phyloP scores from a whole-genome alignment of 768 basidiomycete species.

The Boletus sp. region DNA sequence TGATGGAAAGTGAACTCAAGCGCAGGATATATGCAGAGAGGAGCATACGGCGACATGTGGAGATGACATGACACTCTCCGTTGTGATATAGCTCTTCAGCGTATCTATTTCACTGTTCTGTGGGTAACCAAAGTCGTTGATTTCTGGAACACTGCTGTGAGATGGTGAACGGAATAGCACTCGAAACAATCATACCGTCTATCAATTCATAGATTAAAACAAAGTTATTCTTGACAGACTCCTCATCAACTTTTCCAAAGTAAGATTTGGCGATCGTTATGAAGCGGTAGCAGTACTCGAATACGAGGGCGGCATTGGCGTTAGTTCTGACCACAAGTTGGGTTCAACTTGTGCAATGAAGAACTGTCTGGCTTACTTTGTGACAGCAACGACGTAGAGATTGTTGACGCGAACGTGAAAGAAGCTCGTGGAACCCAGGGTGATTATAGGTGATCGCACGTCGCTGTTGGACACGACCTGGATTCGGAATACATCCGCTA shows the following conservation, averaged over 20 bases:
- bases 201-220: conserved; percentile 97
- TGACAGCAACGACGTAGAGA: conserved; percentile 92
- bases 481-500: conserved; percentile 97
- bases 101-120: conserved; percentile 99
- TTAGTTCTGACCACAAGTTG: conserved; percentile 64
- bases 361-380: conserved; percentile 63
- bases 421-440: conserved; percentile 96
- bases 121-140: conserved; percentile 98
- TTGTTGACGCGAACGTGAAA: conserved; percentile 97
- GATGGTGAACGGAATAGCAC: neutral
- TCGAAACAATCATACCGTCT: conserved; percentile 60
- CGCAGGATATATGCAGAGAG: neutral
- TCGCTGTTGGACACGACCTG: conserved; percentile 98
- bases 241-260: conserved; percentile 98
- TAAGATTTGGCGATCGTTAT: conserved; percentile 93
- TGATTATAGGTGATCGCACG: conserved; percentile 95
- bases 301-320: conserved; percentile 95
- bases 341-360: neutral
- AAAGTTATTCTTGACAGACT: conserved; percentile 98
- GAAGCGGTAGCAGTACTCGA: conserved; percentile 97
- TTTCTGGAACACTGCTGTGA: conserved; percentile 54
- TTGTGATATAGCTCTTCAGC: conserved; percentile 96
- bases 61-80: conserved; percentile 88
- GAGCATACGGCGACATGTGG: conserved; percentile 74
- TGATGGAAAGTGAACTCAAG: conserved; percentile 1